Conservation (phyloP, 2,329 filamentous ascomycete genomes). For the Penicillium sp. region DNA sequence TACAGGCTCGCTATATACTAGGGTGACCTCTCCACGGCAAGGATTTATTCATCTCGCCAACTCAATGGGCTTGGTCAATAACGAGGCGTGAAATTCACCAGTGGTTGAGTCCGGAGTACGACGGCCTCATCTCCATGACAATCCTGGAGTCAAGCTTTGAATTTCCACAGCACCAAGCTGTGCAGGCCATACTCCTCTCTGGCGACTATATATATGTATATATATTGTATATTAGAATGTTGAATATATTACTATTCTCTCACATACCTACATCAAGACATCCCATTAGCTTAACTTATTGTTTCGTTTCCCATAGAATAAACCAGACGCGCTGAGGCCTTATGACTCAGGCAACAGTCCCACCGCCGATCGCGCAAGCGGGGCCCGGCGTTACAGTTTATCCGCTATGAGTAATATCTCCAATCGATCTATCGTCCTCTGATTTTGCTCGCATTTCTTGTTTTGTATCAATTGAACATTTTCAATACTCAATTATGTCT, state of each 20-base stretch:
- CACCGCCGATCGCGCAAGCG: constrained; percentile 12
- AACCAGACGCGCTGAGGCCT: too few relatives aligned
- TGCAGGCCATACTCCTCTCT: not conserved
- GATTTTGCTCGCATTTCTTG: not conserved
- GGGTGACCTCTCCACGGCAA: too few relatives aligned
- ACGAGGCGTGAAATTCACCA: too few relatives aligned
- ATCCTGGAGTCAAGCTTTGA: too few relatives aligned
- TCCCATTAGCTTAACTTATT: too few relatives aligned
- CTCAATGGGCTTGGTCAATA: too few relatives aligned
- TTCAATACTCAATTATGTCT: constrained; percentile 23
- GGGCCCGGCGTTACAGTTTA: constrained; percentile 2
- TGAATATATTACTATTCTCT: not conserved
- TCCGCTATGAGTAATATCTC: constrained; percentile 15
- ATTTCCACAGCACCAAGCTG: not conserved
- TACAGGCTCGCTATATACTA: not conserved
- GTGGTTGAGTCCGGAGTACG: too few relatives aligned
- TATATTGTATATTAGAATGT: not conserved
- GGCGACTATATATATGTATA: not conserved
- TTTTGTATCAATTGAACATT: constrained; percentile 10
- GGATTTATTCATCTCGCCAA: too few relatives aligned
- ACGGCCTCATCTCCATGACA: not conserved
- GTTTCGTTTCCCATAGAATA: too few relatives aligned
- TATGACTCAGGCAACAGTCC: not conserved
- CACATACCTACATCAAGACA: too few relatives aligned
- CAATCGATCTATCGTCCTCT: not conserved